A percentile compares a stretch with the other conserved stretches of the same genome.
phyloP scores from a whole-genome alignment of 2,329 filamentous ascomycete species.

The Aspergillus latus region DNA sequence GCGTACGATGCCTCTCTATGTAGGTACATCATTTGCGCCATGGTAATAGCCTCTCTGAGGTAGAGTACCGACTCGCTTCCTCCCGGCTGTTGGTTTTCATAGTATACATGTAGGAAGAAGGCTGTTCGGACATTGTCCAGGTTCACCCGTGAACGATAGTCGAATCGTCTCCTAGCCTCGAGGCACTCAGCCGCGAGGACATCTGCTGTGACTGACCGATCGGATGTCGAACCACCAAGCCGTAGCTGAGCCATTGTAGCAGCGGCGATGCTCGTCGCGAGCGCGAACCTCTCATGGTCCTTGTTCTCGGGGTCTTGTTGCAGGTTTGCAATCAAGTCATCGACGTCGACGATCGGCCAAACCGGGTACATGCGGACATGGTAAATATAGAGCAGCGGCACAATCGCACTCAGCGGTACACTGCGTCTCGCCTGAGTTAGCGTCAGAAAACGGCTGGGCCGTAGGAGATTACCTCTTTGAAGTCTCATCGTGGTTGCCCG shows the following conservation, averaged over 20 bases:
- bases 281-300: slow-evolving; percentile 38
- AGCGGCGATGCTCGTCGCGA: slow-evolving; percentile 50
- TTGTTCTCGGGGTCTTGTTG: slow-evolving; percentile 28
- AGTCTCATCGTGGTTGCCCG: neutral
- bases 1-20: slow-evolving; percentile 48
- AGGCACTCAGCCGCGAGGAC: slow-evolving; percentile 41
- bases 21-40: slow-evolving; percentile 52
- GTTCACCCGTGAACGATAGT: slow-evolving; percentile 32
- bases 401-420: slow-evolving; percentile 23
- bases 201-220: slow-evolving; percentile 34
- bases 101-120: slow-evolving; percentile 55
- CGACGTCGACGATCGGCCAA: slow-evolving; percentile 53
- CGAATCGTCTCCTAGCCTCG: slow-evolving; percentile 29
- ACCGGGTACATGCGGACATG: slow-evolving; percentile 53
- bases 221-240: slow-evolving; percentile 30
- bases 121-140: slow-evolving; percentile 49
- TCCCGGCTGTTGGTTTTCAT: slow-evolving; percentile 51
- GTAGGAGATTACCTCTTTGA: neutral
- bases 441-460: neutral
- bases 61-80: slow-evolving; percentile 51
- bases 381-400: slow-evolving; percentile 47
- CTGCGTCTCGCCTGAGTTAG: slow-evolving; percentile 11
- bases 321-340: slow-evolving; percentile 43
- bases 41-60: slow-evolving; percentile 53
- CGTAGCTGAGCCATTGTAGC: slow-evolving; percentile 53